phyloP scores from a whole-genome alignment of 2,329 filamentous ascomycete species.

The Massarina eburnea region DNA sequence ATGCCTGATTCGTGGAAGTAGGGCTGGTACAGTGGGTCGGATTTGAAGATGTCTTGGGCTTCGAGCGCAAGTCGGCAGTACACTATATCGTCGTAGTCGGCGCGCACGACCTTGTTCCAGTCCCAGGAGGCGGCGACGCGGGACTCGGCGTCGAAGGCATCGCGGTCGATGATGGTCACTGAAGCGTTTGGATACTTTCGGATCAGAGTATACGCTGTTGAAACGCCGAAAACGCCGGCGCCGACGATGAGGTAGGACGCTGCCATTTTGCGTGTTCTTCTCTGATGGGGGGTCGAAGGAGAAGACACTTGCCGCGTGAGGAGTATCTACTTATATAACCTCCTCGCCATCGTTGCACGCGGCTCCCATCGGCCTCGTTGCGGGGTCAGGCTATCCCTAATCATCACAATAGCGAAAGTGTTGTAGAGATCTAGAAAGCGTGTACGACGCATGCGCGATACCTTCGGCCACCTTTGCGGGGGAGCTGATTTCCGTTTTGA shows the following conservation, averaged over 20 bases:
- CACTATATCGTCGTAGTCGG: conserved; percentile 66
- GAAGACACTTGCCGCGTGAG: not conserved
- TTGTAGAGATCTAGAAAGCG: not conserved
- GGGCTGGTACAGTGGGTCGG: conserved; percentile 58
- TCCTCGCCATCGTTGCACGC: not conserved
- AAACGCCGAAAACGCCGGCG: conserved; percentile 42
- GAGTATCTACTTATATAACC: conserved; percentile 1
- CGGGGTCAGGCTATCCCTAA: not conserved
- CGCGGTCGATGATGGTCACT: conserved; percentile 45
- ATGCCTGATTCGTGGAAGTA: conserved; percentile 57
- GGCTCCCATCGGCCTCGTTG: conserved; percentile 11
- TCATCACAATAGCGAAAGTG: not conserved
- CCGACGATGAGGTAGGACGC: conserved; percentile 39
- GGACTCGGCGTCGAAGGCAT: conserved; percentile 34
- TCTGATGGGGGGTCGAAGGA: not conserved
- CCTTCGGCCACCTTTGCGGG: not conserved
- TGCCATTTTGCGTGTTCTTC: conserved; percentile 20
- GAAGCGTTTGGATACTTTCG: conserved; percentile 45
- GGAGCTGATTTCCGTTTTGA: conserved; percentile 13
- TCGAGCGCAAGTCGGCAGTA: conserved; percentile 68
- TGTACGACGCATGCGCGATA: not conserved
- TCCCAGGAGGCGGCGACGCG: conserved; percentile 66
- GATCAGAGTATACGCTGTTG: conserved; percentile 44
- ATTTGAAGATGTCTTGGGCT: conserved; percentile 63
- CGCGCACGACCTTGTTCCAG: conserved; percentile 72